phyloP scores from a whole-genome alignment of 164 flowering plant genomes.

The Protea cynaroides region DNA sequence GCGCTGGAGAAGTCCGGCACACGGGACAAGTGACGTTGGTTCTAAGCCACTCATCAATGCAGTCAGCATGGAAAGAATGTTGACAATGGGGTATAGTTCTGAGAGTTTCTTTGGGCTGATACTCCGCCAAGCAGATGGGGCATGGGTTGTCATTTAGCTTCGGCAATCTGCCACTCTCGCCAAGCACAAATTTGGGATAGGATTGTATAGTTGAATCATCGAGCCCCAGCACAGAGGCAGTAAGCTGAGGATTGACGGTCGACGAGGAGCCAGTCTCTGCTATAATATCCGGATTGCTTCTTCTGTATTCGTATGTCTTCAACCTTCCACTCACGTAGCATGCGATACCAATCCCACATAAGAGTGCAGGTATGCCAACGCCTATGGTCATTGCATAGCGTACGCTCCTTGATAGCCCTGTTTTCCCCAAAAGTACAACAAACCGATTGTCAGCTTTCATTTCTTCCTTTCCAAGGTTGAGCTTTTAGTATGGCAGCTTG shows the following conservation, averaged over 20 bases:
- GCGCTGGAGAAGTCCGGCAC: conserved; percentile 53
- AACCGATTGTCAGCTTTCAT: too few species aligned
- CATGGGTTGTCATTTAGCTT: conserved; percentile 37
- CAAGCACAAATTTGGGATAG: conserved; percentile 46
- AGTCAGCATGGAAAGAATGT: conserved; percentile 53
- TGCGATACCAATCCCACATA: conserved; percentile 29
- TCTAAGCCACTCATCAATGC: conserved; percentile 61
- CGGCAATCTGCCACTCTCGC: conserved; percentile 47
- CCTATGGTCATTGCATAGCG: conserved; percentile 40
- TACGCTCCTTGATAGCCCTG: conserved; percentile 33
- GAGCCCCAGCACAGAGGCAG: conserved; percentile 22
- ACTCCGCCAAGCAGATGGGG: conserved; percentile 53
- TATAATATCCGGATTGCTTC: not conserved
- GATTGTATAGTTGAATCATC: conserved; percentile 52
- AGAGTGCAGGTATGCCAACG: conserved; percentile 34
- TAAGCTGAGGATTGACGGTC: conserved; percentile 17
- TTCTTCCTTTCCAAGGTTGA: too few species aligned
- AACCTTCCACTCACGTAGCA: conserved; percentile 20
- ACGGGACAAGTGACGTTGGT: conserved; percentile 51
- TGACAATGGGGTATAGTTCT: conserved; percentile 50
- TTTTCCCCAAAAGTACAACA: not conserved
- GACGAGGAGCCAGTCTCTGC: conserved; percentile 8
- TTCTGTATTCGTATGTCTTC: not conserved
- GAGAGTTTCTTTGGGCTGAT: conserved; percentile 31
- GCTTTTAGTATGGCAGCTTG: too few species aligned